These are phyloP conservation scores for Gaultheria prostrata DNA, from an alignment of 148 eudicot species.

Conservation along the genomic window DNA sequence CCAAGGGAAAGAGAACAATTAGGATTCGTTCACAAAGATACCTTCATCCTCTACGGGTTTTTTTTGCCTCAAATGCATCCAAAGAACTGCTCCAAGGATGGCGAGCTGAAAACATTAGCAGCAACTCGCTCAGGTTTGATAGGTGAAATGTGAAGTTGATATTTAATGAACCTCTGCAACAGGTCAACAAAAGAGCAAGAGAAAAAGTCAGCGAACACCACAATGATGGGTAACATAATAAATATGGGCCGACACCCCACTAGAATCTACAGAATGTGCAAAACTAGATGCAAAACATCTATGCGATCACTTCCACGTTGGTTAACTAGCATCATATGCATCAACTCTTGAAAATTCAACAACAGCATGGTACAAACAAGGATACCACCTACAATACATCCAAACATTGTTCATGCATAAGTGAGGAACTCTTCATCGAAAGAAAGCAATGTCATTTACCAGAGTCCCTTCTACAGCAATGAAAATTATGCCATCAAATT, in stretches of 20 bases:
- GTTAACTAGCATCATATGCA: background rate
- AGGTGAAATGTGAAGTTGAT: slow-evolving; percentile 72
- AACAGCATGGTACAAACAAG: background rate
- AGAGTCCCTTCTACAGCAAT: background rate
- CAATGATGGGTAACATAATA: background rate
- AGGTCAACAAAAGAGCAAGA: slow-evolving; percentile 12
- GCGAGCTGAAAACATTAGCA: slow-evolving; percentile 58
- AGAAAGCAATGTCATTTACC: slow-evolving; percentile 3
- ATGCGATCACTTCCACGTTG: background rate
- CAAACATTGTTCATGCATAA: background rate
- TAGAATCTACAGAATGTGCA: background rate
- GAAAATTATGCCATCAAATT: background rate
- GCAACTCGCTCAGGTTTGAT: slow-evolving; percentile 59
- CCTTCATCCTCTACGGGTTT: background rate
- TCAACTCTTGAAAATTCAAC: background rate
- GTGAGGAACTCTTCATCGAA: background rate
- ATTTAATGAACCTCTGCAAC: slow-evolving; percentile 83
- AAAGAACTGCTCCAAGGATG: slow-evolving; percentile 87
- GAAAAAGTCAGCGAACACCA: background rate
- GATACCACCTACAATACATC: background rate
- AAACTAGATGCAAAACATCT: background rate
- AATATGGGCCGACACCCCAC: background rate
- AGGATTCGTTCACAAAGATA: background rate
- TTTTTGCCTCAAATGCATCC: slow-evolving; percentile 39
- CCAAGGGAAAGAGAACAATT: background rate